Conservation (phyloP, 257 asterid genomes). For the Thymus mandschuricus region DNA sequence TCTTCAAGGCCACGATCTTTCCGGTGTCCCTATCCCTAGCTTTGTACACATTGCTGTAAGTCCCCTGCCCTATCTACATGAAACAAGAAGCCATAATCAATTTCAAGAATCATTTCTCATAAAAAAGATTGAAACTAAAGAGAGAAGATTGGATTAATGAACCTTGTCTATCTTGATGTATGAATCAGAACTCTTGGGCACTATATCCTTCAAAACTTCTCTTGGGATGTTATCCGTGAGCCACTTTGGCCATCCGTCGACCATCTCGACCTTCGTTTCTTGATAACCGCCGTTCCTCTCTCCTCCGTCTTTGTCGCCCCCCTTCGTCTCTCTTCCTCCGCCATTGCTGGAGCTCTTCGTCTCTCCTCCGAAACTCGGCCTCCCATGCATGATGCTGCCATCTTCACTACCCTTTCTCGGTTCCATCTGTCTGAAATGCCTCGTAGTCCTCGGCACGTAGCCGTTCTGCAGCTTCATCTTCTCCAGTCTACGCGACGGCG, state of each 20-base stretch:
- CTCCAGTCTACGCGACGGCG: slow-evolving; percentile 48
- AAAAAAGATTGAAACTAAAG: background rate
- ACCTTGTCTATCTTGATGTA: slow-evolving; percentile 81
- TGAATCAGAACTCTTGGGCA: slow-evolving; percentile 80
- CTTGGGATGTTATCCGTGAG: slow-evolving; percentile 62
- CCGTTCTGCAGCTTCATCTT: slow-evolving; percentile 60
- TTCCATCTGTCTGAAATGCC: too few relatives aligned
- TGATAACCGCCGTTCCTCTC: background rate
- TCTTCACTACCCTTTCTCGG: too few relatives aligned
- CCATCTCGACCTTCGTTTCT: background rate
- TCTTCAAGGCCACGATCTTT: background rate
- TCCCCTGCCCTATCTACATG: background rate
- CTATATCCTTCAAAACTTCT: slow-evolving; percentile 63
- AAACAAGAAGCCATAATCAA: background rate
- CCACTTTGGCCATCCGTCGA: slow-evolving; percentile 90
- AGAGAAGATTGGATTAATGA: slow-evolving; percentile 19
- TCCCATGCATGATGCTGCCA: too few relatives aligned
- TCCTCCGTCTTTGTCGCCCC: background rate
- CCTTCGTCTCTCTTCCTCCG: background rate
- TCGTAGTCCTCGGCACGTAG: slow-evolving; percentile 15
- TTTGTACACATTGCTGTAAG: slow-evolving; percentile 15
- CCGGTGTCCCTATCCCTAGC: background rate
- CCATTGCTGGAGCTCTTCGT: too few relatives aligned
- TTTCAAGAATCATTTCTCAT: background rate
- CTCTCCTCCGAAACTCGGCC: background rate